Evolutionary conservation across 441 rosid species (phyloP).

Genomic region (Aquilaria agallochum): DNA sequence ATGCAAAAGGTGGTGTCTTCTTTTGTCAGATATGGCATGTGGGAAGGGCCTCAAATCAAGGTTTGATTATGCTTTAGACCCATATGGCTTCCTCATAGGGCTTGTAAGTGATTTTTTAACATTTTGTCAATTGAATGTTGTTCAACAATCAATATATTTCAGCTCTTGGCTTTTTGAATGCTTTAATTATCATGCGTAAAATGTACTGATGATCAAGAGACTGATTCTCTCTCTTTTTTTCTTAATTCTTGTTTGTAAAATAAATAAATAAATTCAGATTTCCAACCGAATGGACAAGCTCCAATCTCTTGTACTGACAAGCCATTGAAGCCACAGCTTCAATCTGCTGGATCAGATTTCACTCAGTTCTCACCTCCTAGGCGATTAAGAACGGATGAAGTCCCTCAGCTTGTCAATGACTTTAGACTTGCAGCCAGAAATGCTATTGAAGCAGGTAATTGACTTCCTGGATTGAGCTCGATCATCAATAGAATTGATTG

Average conservation of each 20-base stretch:
- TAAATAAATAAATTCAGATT: neutral
- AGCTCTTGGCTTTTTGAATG: no score
- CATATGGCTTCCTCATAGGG: no score
- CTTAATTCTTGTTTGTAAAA: no score
- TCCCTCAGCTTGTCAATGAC: slow-evolving; percentile 42
- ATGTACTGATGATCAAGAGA: no score
- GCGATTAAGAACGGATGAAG: slow-evolving; percentile 36
- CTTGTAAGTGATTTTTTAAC: no score
- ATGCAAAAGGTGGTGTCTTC: slow-evolving; percentile 43
- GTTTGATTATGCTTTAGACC: slow-evolving; percentile 2
- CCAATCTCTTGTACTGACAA: slow-evolving; percentile 34
- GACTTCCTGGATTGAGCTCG: neutral
- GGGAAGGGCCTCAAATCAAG: slow-evolving; percentile 37
- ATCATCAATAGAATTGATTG: no score
- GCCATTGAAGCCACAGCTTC: slow-evolving; percentile 37
- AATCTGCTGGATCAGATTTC: slow-evolving; percentile 34
- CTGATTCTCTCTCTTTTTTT: no score
- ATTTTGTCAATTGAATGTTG: no score
- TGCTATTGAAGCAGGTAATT: slow-evolving; percentile 59
- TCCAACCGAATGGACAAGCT: no score
- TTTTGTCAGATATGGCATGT: slow-evolving; percentile 59
- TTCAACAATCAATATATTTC: no score
- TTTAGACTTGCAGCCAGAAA: slow-evolving; percentile 59
- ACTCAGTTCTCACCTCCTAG: slow-evolving; percentile 39
- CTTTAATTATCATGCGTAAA: no score